Evolutionary conservation across 352 stramenopile species (phyloP).

Genomic region (Peronospora destructor): DNA sequence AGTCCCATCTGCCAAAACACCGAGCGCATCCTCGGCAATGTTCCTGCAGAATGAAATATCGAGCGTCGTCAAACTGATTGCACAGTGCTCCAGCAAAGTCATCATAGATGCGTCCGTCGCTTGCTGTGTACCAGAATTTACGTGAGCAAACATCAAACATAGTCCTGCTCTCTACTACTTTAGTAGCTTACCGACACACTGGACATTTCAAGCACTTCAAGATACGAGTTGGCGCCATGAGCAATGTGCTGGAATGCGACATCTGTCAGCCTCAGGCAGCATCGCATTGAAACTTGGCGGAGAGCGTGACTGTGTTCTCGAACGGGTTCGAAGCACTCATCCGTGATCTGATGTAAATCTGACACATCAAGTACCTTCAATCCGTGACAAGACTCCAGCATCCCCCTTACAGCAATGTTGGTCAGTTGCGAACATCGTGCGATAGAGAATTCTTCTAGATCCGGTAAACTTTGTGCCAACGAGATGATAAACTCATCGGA

Average conservation of each 20-base stretch:
- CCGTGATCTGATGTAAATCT: constrained; percentile 62
- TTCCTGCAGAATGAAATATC: constrained; percentile 78
- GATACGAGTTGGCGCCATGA: constrained; percentile 44
- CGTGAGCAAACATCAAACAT: neutral
- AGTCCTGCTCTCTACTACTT: neutral
- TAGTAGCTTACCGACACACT: constrained; percentile 53
- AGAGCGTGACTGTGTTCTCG: constrained; percentile 47
- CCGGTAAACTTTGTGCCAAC: constrained; percentile 39
- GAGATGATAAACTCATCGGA: constrained; percentile 50
- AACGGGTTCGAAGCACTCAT: constrained; percentile 57
- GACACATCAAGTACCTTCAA: constrained; percentile 60
- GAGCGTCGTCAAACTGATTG: constrained; percentile 34
- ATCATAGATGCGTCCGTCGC: constrained; percentile 45
- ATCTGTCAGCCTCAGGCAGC: constrained; percentile 58
- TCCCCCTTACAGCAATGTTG: constrained; percentile 34
- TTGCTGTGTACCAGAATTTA: constrained; percentile 30
- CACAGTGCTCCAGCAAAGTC: constrained; percentile 45
- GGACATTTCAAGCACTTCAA: constrained; percentile 65
- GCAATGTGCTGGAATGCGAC: constrained; percentile 50
- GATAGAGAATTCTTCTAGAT: constrained; percentile 62
- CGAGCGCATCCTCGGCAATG: constrained; percentile 60
- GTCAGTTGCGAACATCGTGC: constrained; percentile 65
- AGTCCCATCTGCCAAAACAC: constrained; percentile 44
- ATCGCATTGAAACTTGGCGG: constrained; percentile 45
- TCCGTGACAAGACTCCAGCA: constrained; percentile 51